phyloP scores from a whole-genome alignment of 2,329 filamentous ascomycete species.

The Thelonectria olida region DNA sequence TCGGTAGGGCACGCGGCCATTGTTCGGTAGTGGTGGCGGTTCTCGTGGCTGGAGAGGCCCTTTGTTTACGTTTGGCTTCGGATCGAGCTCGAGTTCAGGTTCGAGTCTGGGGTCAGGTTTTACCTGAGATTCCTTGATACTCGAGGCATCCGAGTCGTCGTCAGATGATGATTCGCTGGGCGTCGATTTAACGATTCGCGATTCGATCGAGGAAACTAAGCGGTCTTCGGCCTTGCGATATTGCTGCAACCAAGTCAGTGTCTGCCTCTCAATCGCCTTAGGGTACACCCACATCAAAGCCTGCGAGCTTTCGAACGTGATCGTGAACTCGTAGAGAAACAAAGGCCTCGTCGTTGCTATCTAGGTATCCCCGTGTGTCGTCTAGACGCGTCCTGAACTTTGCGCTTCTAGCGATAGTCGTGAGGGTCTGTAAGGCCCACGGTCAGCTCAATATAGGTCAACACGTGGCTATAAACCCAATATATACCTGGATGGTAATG shows the following conservation, averaged over 20 bases:
- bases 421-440: conserved; percentile 28
- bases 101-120: background rate
- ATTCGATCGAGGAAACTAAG: background rate
- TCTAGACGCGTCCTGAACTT: conserved; percentile 37
- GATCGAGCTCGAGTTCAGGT: background rate
- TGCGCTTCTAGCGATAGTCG: conserved; percentile 33
- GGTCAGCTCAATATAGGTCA: background rate
- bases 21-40: background rate
- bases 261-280: background rate
- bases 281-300: conserved; percentile 31
- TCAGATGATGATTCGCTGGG: background rate
- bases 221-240: background rate
- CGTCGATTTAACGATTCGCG: background rate
- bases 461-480: background rate
- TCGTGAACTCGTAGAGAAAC: conserved; percentile 25
- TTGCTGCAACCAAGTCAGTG: conserved; percentile 1
- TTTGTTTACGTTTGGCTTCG: background rate
- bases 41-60: background rate
- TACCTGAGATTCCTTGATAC: background rate
- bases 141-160: background rate
- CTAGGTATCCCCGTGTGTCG: conserved; percentile 30
- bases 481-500: conserved; percentile 44
- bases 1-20: conserved; percentile 20
- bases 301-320: conserved; percentile 33
- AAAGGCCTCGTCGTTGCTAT: conserved; percentile 27